A percentile compares a stretch with the other conserved stretches of the same genome.
Conservation (phyloP, 1,139 yeast genomes). For the Zygoascus hellenicus region DNA sequence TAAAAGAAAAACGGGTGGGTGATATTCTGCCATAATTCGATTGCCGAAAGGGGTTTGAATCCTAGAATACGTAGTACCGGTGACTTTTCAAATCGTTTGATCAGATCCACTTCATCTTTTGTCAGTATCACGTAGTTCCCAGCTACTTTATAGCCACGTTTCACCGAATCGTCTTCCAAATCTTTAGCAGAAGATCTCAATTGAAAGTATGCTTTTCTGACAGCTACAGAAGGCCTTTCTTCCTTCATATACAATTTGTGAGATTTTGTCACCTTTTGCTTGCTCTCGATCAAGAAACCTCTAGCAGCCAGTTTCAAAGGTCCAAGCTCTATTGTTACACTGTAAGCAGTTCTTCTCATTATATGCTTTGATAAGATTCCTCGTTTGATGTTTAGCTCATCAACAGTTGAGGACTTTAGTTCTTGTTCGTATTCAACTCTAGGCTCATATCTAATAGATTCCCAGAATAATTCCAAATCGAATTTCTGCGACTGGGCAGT, state of each 20-base stretch:
- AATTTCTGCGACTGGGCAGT: conserved; percentile 38
- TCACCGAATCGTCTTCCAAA: conserved; percentile 34
- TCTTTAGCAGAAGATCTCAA: conserved; percentile 42
- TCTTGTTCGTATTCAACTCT: conserved; percentile 11
- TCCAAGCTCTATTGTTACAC: conserved; percentile 49
- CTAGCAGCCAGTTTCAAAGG: conserved; percentile 56
- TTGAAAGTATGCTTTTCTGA: conserved; percentile 40
- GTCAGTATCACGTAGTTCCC: conserved; percentile 32
- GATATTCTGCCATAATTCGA: conserved; percentile 41
- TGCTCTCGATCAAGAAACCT: conserved; percentile 62
- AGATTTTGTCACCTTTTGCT: conserved; percentile 45
- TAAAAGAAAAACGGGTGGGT: conserved; percentile 55
- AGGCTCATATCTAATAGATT: conserved; percentile 33
- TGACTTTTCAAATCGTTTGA: conserved; percentile 34
- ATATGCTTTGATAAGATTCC: conserved; percentile 43
- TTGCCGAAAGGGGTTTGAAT: conserved; percentile 43
- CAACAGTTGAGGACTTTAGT: conserved; percentile 35
- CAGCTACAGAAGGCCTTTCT: conserved; percentile 49
- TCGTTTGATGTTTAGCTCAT: conserved; percentile 45
- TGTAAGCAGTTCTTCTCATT: conserved; percentile 56
- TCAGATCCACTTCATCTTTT: conserved; percentile 32
- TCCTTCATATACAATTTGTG: conserved; percentile 48
- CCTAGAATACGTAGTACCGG: conserved; percentile 58
- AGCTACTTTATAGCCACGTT: conserved; percentile 43
- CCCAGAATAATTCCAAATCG: conserved; percentile 50